These are phyloP conservation scores for Nakaseomyces bracarensis DNA, from an alignment of 1,139 yeast genomes.

Conservation along the genomic window DNA sequence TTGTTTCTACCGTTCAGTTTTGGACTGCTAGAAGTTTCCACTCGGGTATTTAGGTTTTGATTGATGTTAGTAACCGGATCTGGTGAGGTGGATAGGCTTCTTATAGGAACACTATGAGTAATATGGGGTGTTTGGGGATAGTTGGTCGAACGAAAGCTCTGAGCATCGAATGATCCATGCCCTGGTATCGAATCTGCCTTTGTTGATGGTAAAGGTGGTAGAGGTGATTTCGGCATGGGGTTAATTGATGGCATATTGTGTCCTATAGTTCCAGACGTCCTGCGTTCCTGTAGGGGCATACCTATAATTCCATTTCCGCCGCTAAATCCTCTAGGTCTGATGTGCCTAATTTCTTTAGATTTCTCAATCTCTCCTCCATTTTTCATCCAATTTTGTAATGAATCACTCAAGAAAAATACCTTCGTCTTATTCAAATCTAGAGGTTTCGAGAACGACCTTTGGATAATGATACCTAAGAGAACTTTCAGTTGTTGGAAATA, in stretches of 20 bases:
- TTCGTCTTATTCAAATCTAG: neutral
- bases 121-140: constrained; percentile 3
- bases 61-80: neutral
- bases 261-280: neutral
- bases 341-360: neutral
- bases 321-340: constrained; percentile 1
- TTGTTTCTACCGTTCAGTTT: neutral
- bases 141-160: neutral
- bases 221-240: constrained; percentile 1
- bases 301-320: neutral
- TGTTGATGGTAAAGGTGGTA: constrained; percentile 4
- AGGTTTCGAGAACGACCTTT: constrained; percentile 17
- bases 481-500: constrained; percentile 19
- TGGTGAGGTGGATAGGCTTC: neutral
- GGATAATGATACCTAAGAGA: constrained; percentile 20
- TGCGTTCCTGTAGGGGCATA: neutral
- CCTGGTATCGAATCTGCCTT: neutral
- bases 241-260: neutral
- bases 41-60: neutral
- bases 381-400: constrained; percentile 6
- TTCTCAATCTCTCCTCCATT: constrained; percentile 5
- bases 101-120: neutral
- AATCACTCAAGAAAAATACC: constrained; percentile 2
- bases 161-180: neutral
- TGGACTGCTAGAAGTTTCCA: neutral